Evolutionary conservation across 129 eudicot genomes (phyloP).

Genomic region (Calendula officinalis): DNA sequence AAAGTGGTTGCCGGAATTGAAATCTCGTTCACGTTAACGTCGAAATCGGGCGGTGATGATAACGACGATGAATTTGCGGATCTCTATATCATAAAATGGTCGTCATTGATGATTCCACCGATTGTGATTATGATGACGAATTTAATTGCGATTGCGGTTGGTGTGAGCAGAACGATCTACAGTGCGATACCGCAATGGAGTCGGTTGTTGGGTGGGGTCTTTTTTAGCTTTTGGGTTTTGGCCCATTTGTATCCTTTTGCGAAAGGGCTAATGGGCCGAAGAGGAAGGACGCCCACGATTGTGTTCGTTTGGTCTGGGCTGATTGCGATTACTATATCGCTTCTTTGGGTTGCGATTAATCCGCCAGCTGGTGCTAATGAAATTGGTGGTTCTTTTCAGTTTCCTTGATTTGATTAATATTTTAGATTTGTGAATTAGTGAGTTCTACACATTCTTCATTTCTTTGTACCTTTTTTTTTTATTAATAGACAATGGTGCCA

Average conservation of each 20-base stretch:
- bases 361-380: slow-evolving; percentile 49
- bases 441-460: slow-evolving; percentile 17
- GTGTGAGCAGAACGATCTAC: slow-evolving; percentile 55
- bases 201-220: slow-evolving; percentile 59
- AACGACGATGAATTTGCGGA: slow-evolving; percentile 56
- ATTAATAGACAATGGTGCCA: slow-evolving; percentile 21
- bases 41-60: slow-evolving; percentile 57
- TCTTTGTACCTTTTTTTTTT: neutral
- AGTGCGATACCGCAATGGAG: slow-evolving; percentile 60
- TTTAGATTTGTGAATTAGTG: slow-evolving; percentile 35
- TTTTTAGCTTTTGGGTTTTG: slow-evolving; percentile 71
- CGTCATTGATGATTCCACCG: slow-evolving; percentile 59
- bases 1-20: slow-evolving; percentile 66
- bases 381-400: slow-evolving; percentile 62
- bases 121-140: slow-evolving; percentile 53
- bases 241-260: slow-evolving; percentile 67
- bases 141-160: slow-evolving; percentile 58
- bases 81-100: slow-evolving; percentile 58
- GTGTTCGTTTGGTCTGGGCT: slow-evolving; percentile 72
- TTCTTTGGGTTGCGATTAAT: slow-evolving; percentile 59
- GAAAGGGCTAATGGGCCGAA: slow-evolving; percentile 63
- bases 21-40: slow-evolving; percentile 59
- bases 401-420: slow-evolving; percentile 36
- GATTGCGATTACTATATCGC: slow-evolving; percentile 61
- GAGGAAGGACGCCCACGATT: slow-evolving; percentile 69